A percentile compares a stretch with the other conserved stretches of the same genome.
phyloP scores from a whole-genome alignment of 805 yeast genomes.

The Hanseniaspora lachancei region DNA sequence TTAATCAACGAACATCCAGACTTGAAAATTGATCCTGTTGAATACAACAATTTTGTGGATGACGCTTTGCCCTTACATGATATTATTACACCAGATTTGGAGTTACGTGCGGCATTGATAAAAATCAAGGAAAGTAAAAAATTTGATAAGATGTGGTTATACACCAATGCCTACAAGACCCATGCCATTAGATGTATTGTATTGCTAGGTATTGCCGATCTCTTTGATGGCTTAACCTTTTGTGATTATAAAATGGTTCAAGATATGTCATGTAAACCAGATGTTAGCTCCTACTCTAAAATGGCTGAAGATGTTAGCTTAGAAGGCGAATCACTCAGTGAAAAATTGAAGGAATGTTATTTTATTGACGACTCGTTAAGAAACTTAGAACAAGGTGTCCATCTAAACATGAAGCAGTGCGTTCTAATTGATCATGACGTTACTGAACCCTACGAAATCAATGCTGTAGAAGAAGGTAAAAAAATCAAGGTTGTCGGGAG shows the following conservation, averaged over 20 bases:
- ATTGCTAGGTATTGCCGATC: constrained; percentile 76
- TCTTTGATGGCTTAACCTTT: constrained; percentile 85
- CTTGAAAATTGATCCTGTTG: constrained; percentile 63
- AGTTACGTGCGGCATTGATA: constrained; percentile 40
- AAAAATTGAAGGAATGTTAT: constrained; percentile 39
- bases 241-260: constrained; percentile 64
- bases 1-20: constrained; percentile 37
- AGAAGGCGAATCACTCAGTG: constrained; percentile 27
- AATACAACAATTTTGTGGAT: constrained; percentile 78
- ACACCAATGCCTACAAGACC: constrained; percentile 85
- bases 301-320: constrained; percentile 48
- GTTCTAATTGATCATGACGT: constrained; percentile 60
- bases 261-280: constrained; percentile 82
- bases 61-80: constrained; percentile 79
- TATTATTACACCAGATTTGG: constrained; percentile 52
- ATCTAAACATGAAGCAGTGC: constrained; percentile 58
- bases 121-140: constrained; percentile 33
- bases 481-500: constrained; percentile 6
- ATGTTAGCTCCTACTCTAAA: constrained; percentile 48
- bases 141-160: constrained; percentile 71
- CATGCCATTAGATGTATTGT: constrained; percentile 75
- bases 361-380: constrained; percentile 80
- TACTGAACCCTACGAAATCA: constrained; percentile 22
- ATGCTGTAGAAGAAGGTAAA: not conserved
- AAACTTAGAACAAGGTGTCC: constrained; percentile 61